Conservation (phyloP, 169 alveolate genomes). For the Cryptosporidium parvum region DNA sequence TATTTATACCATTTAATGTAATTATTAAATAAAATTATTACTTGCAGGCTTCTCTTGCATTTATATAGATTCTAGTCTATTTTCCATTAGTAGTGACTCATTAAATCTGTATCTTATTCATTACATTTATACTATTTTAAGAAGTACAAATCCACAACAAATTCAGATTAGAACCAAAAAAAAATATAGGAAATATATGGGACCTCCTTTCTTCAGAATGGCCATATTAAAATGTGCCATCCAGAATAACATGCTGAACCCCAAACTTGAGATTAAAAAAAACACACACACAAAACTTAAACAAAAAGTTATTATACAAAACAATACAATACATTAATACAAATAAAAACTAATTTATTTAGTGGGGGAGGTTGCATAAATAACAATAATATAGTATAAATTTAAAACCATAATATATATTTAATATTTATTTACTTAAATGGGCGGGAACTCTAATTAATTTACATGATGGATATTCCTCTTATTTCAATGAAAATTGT, state of each 20-base stretch:
- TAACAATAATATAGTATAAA: slow-evolving; percentile 8
- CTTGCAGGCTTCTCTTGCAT: neutral
- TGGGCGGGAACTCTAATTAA: slow-evolving; percentile 10
- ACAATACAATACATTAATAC: neutral
- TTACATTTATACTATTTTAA: neutral
- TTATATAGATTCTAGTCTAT: no score
- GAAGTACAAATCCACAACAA: no score
- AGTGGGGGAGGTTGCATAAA: neutral
- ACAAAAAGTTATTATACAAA: slow-evolving; percentile 1
- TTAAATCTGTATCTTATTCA: no score
- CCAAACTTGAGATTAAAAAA: neutral
- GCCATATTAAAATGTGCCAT: neutral
- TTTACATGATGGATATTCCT: neutral
- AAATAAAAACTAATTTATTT: neutral
- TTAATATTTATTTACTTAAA: neutral
- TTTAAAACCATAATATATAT: slow-evolving; percentile 6
- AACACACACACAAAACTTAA: neutral
- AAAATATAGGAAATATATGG: no score
- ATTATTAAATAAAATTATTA: no score
- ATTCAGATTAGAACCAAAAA: no score
- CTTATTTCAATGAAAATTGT: neutral
- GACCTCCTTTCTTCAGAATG: no score
- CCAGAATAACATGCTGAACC: no score
- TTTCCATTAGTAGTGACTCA: no score
- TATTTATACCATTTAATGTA: no score